These are phyloP conservation scores for Prunus kanzakura DNA, from an alignment of 306 rosid genomes.

Conservation along the genomic window DNA sequence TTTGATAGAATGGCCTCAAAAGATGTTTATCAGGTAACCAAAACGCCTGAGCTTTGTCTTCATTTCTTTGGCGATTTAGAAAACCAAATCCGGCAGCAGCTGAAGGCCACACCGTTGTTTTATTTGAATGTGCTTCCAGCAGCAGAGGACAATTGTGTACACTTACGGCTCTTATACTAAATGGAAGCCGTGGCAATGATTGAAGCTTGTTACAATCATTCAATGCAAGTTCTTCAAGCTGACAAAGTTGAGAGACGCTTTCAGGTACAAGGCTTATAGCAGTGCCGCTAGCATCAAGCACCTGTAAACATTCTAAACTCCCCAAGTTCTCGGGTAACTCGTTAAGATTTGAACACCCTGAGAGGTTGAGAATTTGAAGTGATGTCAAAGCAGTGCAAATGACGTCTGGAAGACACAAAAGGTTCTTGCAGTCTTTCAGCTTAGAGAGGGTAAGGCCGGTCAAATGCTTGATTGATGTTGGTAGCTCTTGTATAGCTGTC, in stretches of 20 bases:
- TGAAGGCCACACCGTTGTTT: no score
- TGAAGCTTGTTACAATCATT: not conserved
- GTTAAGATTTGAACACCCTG: constrained; percentile 12
- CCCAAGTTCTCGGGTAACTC: constrained; percentile 12
- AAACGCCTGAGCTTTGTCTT: not conserved
- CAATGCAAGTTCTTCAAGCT: constrained; percentile 12
- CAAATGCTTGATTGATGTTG: constrained; percentile 9
- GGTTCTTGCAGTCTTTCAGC: constrained; percentile 3
- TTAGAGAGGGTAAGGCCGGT: not conserved
- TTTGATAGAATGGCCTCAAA: not conserved
- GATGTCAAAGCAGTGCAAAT: constrained; percentile 6
- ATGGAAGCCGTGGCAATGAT: no score
- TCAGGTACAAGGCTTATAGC: constrained; percentile 5
- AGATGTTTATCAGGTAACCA: not conserved
- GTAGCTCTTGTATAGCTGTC: constrained; percentile 7
- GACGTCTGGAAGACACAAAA: not conserved
- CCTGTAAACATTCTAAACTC: constrained; percentile 6
- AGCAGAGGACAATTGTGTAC: no score
- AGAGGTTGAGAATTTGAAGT: not conserved
- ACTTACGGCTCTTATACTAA: no score
- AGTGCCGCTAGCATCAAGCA: constrained; percentile 5
- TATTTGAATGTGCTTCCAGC: no score
- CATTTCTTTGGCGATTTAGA: not conserved
- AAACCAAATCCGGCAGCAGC: constrained; percentile 2
- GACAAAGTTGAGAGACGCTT: constrained; percentile 16